Percentiles rank a stretch among this genome's conserved stretches.
Conservation (phyloP, 2,329 filamentous ascomycete genomes). For the Epichloe gansuensis region DNA sequence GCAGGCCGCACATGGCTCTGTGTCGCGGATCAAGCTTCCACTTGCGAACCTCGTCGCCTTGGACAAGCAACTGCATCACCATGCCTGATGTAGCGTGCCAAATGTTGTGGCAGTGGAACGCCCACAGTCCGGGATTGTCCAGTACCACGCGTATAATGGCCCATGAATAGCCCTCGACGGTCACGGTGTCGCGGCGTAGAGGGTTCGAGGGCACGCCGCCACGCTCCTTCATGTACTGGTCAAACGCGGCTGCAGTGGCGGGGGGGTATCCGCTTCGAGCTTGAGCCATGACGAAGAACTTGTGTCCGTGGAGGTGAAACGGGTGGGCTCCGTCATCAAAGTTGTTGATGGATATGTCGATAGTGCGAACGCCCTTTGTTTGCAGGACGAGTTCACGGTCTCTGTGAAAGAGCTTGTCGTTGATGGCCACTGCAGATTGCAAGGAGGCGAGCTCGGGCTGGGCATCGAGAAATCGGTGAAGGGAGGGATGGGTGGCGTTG, state of each 20-base stretch:
- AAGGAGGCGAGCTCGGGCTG: constrained; percentile 8
- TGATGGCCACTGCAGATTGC: constrained; percentile 12
- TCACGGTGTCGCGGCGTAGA: constrained; percentile 30
- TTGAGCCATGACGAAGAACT: constrained; percentile 34
- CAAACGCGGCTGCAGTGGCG: constrained; percentile 14
- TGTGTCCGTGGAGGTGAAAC: constrained; percentile 47
- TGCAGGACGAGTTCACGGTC: constrained; percentile 32
- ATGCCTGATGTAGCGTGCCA: constrained; percentile 48
- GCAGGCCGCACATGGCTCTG: constrained; percentile 15
- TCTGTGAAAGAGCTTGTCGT: constrained; percentile 17
- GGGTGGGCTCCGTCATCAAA: constrained; percentile 38
- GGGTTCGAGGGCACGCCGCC: constrained; percentile 18
- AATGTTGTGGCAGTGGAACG: constrained; percentile 44
- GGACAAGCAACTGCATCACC: constrained; percentile 42
- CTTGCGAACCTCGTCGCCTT: constrained; percentile 14
- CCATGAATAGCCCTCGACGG: constrained; percentile 42
- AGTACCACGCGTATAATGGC: constrained; percentile 39
- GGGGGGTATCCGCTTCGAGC: constrained; percentile 22
- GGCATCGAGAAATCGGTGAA: constrained; percentile 22
- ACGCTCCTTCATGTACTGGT: constrained; percentile 11
- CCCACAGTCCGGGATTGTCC: constrained; percentile 46
- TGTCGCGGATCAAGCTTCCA: constrained; percentile 15
- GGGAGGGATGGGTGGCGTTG: constrained; percentile 22
- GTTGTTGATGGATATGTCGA: constrained; percentile 46
- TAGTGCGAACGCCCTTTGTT: constrained; percentile 35